phyloP scores from a whole-genome alignment of 768 basidiomycete species.

The Mycena vitilis region DNA sequence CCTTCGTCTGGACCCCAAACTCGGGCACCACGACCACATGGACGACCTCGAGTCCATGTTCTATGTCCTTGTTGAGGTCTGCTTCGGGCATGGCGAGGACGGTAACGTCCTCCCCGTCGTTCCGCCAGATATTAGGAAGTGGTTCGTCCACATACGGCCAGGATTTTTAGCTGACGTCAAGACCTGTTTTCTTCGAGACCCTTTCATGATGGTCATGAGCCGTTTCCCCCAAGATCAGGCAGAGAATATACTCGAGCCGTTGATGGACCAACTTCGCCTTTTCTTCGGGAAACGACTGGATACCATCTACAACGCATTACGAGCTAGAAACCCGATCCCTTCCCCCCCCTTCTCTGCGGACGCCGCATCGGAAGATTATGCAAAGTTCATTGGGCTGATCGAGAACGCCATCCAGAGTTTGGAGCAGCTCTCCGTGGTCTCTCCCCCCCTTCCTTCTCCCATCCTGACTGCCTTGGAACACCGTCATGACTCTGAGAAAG shows the following conservation, averaged over 20 bases:
- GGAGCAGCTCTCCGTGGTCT: neutral
- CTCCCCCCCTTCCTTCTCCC: neutral
- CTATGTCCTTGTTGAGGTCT: constrained; percentile 13
- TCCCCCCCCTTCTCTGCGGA: neutral
- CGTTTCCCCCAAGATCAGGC: too few relatives aligned
- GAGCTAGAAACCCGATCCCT: neutral
- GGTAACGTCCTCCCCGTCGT: neutral
- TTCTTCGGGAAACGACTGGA: too few relatives aligned
- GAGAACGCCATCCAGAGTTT: neutral
- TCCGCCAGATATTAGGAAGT: neutral
- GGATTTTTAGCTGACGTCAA: too few relatives aligned
- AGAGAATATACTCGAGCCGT: too few relatives aligned
- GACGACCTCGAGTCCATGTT: constrained; percentile 24
- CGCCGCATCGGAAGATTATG: neutral
- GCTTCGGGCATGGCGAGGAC: constrained; percentile 1
- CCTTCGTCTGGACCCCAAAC: neutral
- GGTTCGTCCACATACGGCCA: too few relatives aligned
- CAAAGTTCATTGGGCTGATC: neutral
- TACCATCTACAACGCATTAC: too few relatives aligned
- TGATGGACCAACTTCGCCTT: too few relatives aligned
- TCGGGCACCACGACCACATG: constrained; percentile 13
- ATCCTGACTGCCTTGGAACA: neutral
- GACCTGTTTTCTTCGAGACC: too few relatives aligned
- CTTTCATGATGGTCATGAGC: too few relatives aligned
- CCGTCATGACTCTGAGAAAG: neutral